Base-by-base conservation (phyloP, 2,329 filamentous ascomycete genomes). In the Byssothecium circinans region DNA sequence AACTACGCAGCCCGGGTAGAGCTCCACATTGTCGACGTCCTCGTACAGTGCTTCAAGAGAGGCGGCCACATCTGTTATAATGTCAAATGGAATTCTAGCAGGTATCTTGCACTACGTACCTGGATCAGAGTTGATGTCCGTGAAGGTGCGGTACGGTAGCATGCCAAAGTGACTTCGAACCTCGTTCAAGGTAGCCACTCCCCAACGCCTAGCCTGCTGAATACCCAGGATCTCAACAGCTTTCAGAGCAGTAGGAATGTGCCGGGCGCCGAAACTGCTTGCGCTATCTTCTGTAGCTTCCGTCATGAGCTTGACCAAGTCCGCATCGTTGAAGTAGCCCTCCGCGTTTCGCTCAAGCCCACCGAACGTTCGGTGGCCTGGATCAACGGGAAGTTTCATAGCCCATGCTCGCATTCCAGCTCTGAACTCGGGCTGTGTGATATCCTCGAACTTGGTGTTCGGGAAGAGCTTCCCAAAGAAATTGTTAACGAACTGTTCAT, bases 91-190 rank as follows among this genome's bases (percentile, higher is more conserved):
- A 19, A 17, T 7, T 4, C 15, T 19, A 8, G 14, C 8, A 19
- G 11, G 17, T 6, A 10, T 17, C 19, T 14, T 2, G 8, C 8
- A 19, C 2, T 2, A 81, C 18, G 91, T 80, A 22, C 81, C 78
- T 0, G 85, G 85, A 57, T 94, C 86, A 0, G 85, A 83, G 70
- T 91, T 94, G 74, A 92, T 90, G 41, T 90, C 87, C 69, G 91
- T 87, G 49, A 94, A 95, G 0, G 77, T 87, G 23, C 86, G 82
- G 64, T 94, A 85, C 0, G 82, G 80, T 71, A 87, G 87, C n/a
- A 95, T 74, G 1, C 85, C 85, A 56, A 91, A 89, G 70, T 90
- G 88, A 63, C 86, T 83, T 40, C 89, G 81, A 75, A 92, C 94
- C 73, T 94, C 89, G 65, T 94, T 94, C 45, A 95, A 76, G 0